phyloP scores from a whole-genome alignment of 139 green algal genomes.

The Chlamydomonas sp. region DNA sequence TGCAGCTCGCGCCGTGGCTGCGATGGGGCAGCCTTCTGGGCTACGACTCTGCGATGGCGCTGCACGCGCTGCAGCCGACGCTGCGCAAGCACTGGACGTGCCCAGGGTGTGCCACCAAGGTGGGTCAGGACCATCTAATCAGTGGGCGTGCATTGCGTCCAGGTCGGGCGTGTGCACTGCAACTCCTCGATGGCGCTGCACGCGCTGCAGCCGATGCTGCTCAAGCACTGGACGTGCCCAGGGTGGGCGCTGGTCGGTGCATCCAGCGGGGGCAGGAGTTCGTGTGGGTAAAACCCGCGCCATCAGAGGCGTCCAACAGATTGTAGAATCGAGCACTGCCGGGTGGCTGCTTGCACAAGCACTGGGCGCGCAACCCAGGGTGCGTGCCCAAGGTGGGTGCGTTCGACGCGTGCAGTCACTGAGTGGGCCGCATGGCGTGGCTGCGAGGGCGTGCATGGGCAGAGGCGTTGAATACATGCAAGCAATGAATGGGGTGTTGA shows the following conservation, averaged over 20 bases:
- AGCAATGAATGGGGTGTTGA: no score
- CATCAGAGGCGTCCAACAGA: no score
- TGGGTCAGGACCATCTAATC: conserved; percentile 12
- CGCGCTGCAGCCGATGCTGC: background rate
- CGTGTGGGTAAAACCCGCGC: background rate
- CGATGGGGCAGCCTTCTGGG: conserved; percentile 20
- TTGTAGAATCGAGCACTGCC: no score
- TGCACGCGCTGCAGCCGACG: conserved; percentile 25
- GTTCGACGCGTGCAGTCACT: no score
- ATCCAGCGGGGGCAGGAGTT: background rate
- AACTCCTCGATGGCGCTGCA: background rate
- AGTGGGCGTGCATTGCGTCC: no score
- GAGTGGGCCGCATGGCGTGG: no score
- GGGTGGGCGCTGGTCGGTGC: background rate
- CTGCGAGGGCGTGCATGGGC: no score
- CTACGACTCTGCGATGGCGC: conserved; percentile 15
- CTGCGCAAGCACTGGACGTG: conserved; percentile 30
- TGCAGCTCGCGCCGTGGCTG: conserved; percentile 28
- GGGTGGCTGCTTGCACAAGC: no score
- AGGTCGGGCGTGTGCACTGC: background rate
- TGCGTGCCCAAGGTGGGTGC: no score
- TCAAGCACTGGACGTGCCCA: background rate
- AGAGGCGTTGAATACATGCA: no score
- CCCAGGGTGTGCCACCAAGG: conserved; percentile 19
- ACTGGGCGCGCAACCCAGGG: no score